Evolutionary conservation across 106 monocot species (phyloP).

Genomic region (Ottelia alismoides): DNA sequence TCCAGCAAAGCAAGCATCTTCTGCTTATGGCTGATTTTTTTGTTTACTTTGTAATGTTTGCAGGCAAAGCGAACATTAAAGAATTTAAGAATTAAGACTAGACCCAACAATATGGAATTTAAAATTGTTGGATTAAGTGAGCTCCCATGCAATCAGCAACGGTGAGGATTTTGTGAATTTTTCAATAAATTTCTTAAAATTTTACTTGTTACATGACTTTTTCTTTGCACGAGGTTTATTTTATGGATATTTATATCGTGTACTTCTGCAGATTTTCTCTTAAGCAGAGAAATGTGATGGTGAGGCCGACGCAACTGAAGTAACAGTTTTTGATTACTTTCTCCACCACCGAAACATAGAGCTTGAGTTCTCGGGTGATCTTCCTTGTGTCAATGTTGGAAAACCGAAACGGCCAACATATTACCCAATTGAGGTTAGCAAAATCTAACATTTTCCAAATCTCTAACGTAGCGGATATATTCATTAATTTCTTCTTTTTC

Average conservation of each 20-base stretch:
- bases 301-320: slow-evolving; percentile 17
- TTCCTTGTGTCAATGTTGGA: no score
- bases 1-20: no score
- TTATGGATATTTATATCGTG: background rate
- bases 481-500: background rate
- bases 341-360: slow-evolving; percentile 21
- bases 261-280: slow-evolving; percentile 61
- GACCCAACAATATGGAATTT: no score
- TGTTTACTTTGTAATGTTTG: no score
- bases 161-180: no score
- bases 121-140: no score
- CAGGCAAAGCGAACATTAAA: no score
- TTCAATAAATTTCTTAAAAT: no score
- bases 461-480: background rate
- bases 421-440: slow-evolving; percentile 63
- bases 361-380: slow-evolving; percentile 29
- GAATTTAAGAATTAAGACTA: no score
- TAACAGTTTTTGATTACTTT: slow-evolving; percentile 75
- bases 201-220: slow-evolving; percentile 43
- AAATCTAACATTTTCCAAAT: background rate
- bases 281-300: slow-evolving; percentile 32
- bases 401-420: slow-evolving; percentile 69
- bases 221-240: background rate
- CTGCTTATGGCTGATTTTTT: no score
- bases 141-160: no score